Evolutionary conservation across 129 eudicot species (phyloP), one percentile per base, ranked within the genome.

Genomic region (Centaurea solstitialis): DNA sequence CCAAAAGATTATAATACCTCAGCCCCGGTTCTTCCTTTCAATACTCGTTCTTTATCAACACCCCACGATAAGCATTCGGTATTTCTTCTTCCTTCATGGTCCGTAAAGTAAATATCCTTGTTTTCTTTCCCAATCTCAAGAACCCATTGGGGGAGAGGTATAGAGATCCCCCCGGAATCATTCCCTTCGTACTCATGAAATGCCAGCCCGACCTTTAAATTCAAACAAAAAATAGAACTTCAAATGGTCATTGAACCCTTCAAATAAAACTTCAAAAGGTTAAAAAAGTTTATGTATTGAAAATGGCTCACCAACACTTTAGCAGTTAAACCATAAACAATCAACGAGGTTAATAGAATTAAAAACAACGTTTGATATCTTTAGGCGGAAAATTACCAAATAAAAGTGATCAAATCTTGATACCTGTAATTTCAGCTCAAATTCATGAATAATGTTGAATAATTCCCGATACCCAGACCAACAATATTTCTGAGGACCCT

Each of bases 11-110:
- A 26, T 9, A 21, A 53, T 84, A 91, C 96, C 91, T 91, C 96
- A 53, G 85, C 79, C 20, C 82, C 91, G 62, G 91, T 91, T 83
- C 96, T 80, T 80, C 96, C 96, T 85, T 71, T 82, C 9, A 88
- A 50, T 18, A 88, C 92, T 15, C 92, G 81, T 86, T 91, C 89
- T 80, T 91, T 88, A 79, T 91, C 96, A 73, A 87, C 76, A 47
- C 93, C 91, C 96, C 96, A 91, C n/a, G 96, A 84, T 40, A 91
- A 67, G 82, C 96, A 88, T 82, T 88, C 90, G 0, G 87, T 77
- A 33, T 88, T 91, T 75, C 92, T 85, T 75, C 92, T 73, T 77
- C 96, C 92, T 81, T 85, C 88, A 70, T 90, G 84, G 81, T 91
- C 92, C 12, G 89, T 91, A 84, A 91, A 91, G 81, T 86, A 91